Evolutionary conservation across 345 rosid genomes (phyloP), one percentile per base, ranked within the genome.

Genomic region (Hibiscus mutabilis): DNA sequence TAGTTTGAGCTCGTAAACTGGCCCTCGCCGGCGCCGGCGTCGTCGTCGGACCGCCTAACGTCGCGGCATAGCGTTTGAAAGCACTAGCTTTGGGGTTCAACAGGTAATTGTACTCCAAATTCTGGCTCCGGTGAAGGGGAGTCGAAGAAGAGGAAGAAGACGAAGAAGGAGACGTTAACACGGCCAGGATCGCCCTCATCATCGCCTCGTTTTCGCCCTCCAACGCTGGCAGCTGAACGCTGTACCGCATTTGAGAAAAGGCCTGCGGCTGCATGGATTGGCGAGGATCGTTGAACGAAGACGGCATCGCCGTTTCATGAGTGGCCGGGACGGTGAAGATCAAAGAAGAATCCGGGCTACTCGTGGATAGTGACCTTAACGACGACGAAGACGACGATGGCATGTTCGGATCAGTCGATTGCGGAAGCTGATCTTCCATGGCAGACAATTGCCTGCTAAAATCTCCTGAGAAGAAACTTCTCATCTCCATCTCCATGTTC

Each of bases 351-450:
- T 78, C 74, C 21, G 89, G 89, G 66, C 94, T 84, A 44, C 86
- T 90, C 62, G 77, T 70, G n/a, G 89, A 84, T 13, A 86, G 71
- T 9, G 96, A 88, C 78, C 85, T 81, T 61, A 86, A 58, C 3
- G 98, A 87, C 0, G 97, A 93, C 0, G 98, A 87, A 27, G 98
- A 91, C 0, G 96, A 85, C 3, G 91, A 82, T 11, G 77, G 81
- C 52, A 56, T 68, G 52, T 69, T 64, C 7, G 73, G 75, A 21
- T 75, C 75, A 19, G 80, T 56, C 18, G 78, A 66, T 35, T 51
- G 81, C 16, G 73, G 79, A 64, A 72, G 18, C 63, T 76, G 51
- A 49, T 84, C 91, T 58, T 68, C 69, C 3, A 73, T 19, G 12
- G 58, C 5, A 18, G 84, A 85, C 71, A 53, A 18, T 53, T 78